Evolutionary conservation across 2,329 filamentous ascomycete species (phyloP), one percentile per base, ranked within the genome.

Genomic region (Eurotiales sp.): DNA sequence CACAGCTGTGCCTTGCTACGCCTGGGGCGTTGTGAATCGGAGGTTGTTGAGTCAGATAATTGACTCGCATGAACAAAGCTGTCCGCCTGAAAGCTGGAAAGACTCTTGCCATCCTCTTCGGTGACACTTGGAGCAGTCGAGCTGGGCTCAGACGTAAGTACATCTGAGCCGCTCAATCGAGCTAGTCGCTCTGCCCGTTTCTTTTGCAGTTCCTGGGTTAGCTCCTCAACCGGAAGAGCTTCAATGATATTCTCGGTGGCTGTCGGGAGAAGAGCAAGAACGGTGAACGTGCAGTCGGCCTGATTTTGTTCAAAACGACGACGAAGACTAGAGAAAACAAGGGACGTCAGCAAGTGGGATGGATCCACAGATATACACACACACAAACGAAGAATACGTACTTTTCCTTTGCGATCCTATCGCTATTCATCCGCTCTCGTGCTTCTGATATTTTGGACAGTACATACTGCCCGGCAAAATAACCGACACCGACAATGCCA

Each of bases 271-370:
- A 99, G 83, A 25, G 92, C 93, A n/a, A 97, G 84, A 40, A 97
- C 90, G 32, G 93, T 99, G 68, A 95, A 96, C 43, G 92, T 96
- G 73, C 93, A 99, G 72, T 99, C 93, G 68, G 96, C 92, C 69
- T 99, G 93, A 71, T 99, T 99, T 72, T 99, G 93, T 70, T 97
- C 90, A 73, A 99, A 99, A 65, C 93, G 88, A 53, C 93, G 87
- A 46, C 91, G 90, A 55, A 99, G 82, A 71, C 92, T 97, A 62
- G 23, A 54, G 22, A 47, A 19, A 47, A 32, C 19, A 34, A 37
- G 17, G 37, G 29, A 32, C 37, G 46, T 48, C 43, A 53, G 47
- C 41, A 34, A 15, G 22, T 29, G 12, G 44, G 15, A 37, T 56
- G 25, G 46, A 21, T n/a, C n/a, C n/a, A n/a, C n/a, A n/a, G n/a